These are phyloP conservation scores for Euphorbia tirucalli DNA, from an alignment of 345 rosid genomes.

Conservation along the genomic window DNA sequence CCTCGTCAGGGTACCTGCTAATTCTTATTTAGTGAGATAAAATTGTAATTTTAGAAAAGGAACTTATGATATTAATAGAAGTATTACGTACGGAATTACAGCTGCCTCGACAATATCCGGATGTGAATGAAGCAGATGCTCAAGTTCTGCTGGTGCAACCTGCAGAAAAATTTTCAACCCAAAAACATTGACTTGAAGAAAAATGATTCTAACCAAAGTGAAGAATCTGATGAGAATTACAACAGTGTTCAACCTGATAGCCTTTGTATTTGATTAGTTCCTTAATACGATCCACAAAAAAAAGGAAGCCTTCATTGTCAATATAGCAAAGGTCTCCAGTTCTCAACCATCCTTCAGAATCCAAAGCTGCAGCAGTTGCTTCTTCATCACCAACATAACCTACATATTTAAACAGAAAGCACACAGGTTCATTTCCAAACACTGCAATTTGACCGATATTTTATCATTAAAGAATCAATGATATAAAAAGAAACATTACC, in stretches of 20 bases:
- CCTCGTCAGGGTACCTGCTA: conserved; percentile 54
- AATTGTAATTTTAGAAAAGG: not conserved
- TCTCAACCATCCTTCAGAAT: conserved; percentile 59
- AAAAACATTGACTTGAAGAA: not conserved
- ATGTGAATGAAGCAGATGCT: conserved; percentile 51
- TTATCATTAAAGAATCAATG: too few species aligned
- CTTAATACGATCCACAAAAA: conserved; percentile 54
- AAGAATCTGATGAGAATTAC: not conserved
- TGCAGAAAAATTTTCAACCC: conserved; percentile 1
- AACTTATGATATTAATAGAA: not conserved
- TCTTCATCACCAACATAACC: conserved; percentile 54
- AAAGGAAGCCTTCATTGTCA: conserved; percentile 53
- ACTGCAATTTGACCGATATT: too few species aligned
- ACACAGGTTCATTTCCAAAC: not conserved
- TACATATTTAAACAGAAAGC: conserved; percentile 13
- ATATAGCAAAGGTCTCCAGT: conserved; percentile 68
- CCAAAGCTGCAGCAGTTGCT: conserved; percentile 46
- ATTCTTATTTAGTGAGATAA: conserved; percentile 10
- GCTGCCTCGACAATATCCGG: conserved; percentile 52
- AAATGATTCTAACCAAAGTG: not conserved
- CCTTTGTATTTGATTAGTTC: conserved; percentile 67
- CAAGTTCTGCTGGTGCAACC: conserved; percentile 65
- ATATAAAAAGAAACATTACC: conserved; percentile 26
- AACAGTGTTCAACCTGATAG: conserved; percentile 44
- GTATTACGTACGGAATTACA: conserved; percentile 46